Base-by-base conservation (phyloP, 1,284 basidiomycete species). In the Melampsora larici-populina region DNA sequence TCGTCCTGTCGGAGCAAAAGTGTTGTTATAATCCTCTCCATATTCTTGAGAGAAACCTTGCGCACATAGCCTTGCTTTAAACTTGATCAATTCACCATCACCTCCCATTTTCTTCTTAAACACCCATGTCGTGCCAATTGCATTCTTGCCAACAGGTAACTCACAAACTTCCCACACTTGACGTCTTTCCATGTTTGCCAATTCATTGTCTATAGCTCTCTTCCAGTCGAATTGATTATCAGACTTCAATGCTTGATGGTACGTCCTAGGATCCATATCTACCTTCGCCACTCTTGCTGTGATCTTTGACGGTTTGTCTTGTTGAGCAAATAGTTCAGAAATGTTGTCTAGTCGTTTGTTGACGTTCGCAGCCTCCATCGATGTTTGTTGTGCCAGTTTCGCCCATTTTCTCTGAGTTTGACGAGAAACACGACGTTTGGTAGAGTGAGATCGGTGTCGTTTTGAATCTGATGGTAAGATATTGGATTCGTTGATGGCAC, bases 201-300 rank as follows among this genome's bases (percentile, higher is more conserved):
- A 26, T 65, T 73, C 70, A 13, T 49, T 24, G 18, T 65, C 48
- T 2, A 73, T 51, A 1, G 62, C 70, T 31, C 46, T 43, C n/a
- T 40, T 13, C 70, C 60, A 73, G 3, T 73, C n/a, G 6, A 29
- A 21, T 48, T 31, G n/a, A 21, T 73, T 62, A 18, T 18, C 21
- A 7, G 24, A 11, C 8, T 43, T 46, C 11, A 73, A 15, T 21
- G 62, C 51, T 24, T 73, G n/a, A 29, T 11, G 15, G 24, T 73
- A 73, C 3, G 40, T 63, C 48, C 49, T 73, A 4, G 70, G 70
- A n/a, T n/a, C n/a, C n/a, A n/a, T n/a, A n/a, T n/a, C n/a, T n/a
- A n/a, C n/a, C n/a, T n/a, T n/a, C n/a, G 26, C 49, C 60, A 36
- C 36, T 36, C 36, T 36, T 4, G 36, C 36, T 4, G 36, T 36